Base-by-base conservation (phyloP, 495 filamentous ascomycete genomes). In the Annulohypoxylon bovei region DNA sequence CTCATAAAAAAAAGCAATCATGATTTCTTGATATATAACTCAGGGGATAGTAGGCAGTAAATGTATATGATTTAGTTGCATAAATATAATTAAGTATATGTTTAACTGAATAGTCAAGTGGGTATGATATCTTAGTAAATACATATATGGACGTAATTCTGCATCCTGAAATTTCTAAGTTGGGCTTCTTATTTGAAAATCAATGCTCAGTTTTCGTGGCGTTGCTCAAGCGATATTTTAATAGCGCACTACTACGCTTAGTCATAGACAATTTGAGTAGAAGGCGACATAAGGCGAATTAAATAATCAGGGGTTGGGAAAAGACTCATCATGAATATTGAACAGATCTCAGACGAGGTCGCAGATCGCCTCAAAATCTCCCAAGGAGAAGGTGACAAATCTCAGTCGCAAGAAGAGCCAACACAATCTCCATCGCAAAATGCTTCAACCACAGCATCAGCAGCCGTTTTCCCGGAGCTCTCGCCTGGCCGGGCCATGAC, bases 401-500 rank as follows among this genome's bases (percentile, higher is more conserved):
- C 61, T 11, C 42, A 60, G 39, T n/a, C 57, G 3, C 55, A 64
- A 58, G 79, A 81, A 59, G 18, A 62, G 46, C n/a, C 44, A 54
- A 55, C 67, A 40, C 25, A 69, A 11, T 27, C 55, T 16, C n/a
- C 74, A 50, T 30, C 58, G 14, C 65, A 71, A 59, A 52, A 62
- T 57, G 52, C 20, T 6, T 16, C 65, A 52, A 32, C 22, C 9
- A 37, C 50, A 1, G 46, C 67, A 27, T 11, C 70, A 12, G 62
- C 62, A 8, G 71, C 76, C 30, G 65, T 78, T 47, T 61, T 72
- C n/a, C 79, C 77, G 18, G 68, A 78, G 53, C 77, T 92, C 20
- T 89, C 92, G 9, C 89, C 91, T 0, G 81, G 75, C 22, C 83
- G 90, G 81, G 87, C 87, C 3, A 83, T 86, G 39, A 80, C 88